Conservation (phyloP, 1,284 basidiomycete genomes). For the Rugosomyces carneus region DNA sequence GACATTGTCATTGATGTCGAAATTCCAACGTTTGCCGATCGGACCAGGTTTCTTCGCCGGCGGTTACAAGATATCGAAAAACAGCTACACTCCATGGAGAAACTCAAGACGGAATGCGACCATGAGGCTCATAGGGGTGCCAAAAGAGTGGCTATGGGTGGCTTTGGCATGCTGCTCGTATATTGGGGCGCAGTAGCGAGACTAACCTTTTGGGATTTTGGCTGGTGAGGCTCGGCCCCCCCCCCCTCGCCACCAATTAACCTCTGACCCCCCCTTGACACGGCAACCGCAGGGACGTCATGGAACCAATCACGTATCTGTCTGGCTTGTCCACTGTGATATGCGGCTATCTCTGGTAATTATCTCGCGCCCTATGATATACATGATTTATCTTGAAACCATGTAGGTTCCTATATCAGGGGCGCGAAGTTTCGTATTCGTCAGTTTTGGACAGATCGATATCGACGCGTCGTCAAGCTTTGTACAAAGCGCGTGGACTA, state of each 20-base stretch:
- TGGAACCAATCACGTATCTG: slow-evolving; percentile 66
- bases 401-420: slow-evolving; percentile 53
- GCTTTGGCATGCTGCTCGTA: slow-evolving; percentile 50
- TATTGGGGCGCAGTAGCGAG: slow-evolving; percentile 63
- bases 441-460: slow-evolving; percentile 54
- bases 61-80: slow-evolving; percentile 37
- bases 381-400: neutral
- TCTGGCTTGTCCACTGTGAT: slow-evolving; percentile 57
- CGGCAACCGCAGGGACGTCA: slow-evolving; percentile 56
- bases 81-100: slow-evolving; percentile 43
- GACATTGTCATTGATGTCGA: slow-evolving; percentile 37
- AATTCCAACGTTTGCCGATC: slow-evolving; percentile 58
- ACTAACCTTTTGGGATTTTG: slow-evolving; percentile 60
- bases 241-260: too few species aligned
- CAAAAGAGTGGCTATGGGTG: slow-evolving; percentile 49
- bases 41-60: slow-evolving; percentile 55
- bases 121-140: slow-evolving; percentile 50
- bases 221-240: slow-evolving; percentile 38
- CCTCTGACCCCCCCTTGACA: too few species aligned
- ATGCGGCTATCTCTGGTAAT: slow-evolving; percentile 52
- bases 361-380: slow-evolving; percentile 9
- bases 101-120: slow-evolving; percentile 50
- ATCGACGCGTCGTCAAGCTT: slow-evolving; percentile 46
- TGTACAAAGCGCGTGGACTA: slow-evolving; percentile 55
- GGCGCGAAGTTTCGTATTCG: slow-evolving; percentile 64